Evolutionary conservation across 2,329 filamentous ascomycete species (phyloP).

Genomic region (Colletotrichum orchidophilum): DNA sequence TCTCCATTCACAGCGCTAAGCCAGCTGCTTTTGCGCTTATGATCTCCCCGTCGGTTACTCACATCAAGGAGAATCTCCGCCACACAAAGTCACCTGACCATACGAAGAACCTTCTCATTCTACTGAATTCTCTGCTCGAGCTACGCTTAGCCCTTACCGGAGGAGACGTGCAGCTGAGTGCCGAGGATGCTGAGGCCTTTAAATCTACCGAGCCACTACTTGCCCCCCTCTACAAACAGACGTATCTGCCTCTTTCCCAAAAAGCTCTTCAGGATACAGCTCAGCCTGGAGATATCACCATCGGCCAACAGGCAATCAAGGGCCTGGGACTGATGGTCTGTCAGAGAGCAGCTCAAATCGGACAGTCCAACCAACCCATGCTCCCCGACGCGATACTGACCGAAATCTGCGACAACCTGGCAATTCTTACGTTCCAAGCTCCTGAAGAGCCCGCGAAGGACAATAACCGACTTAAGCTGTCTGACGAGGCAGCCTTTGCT

Average conservation of each 20-base stretch:
- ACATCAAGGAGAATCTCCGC: slow-evolving; percentile 60
- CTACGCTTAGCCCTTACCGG: slow-evolving; percentile 52
- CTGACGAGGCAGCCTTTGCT: slow-evolving; percentile 53
- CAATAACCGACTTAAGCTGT: slow-evolving; percentile 37
- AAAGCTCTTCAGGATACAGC: slow-evolving; percentile 39
- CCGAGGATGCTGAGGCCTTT: slow-evolving; percentile 50
- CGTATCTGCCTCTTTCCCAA: slow-evolving; percentile 51
- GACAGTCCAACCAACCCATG: slow-evolving; percentile 25
- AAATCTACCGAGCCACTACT: slow-evolving; percentile 48
- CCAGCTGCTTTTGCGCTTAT: slow-evolving; percentile 58
- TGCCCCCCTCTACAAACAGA: slow-evolving; percentile 52
- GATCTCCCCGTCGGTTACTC: slow-evolving; percentile 56
- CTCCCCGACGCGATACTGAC: slow-evolving; percentile 36
- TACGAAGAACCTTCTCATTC: slow-evolving; percentile 59
- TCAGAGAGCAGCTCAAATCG: slow-evolving; percentile 45
- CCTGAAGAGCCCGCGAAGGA: slow-evolving; percentile 36
- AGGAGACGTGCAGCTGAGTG: slow-evolving; percentile 38
- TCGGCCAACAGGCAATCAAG: slow-evolving; percentile 55
- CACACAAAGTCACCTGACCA: slow-evolving; percentile 61
- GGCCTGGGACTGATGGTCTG: slow-evolving; percentile 56
- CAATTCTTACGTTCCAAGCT: slow-evolving; percentile 39
- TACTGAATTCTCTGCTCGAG: slow-evolving; percentile 61
- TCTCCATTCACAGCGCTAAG: slow-evolving; percentile 60
- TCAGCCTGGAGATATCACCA: slow-evolving; percentile 49
- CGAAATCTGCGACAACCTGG: slow-evolving; percentile 46